Evolutionary conservation across 1,139 yeast genomes (phyloP).

Genomic region (Candida sp.): DNA sequence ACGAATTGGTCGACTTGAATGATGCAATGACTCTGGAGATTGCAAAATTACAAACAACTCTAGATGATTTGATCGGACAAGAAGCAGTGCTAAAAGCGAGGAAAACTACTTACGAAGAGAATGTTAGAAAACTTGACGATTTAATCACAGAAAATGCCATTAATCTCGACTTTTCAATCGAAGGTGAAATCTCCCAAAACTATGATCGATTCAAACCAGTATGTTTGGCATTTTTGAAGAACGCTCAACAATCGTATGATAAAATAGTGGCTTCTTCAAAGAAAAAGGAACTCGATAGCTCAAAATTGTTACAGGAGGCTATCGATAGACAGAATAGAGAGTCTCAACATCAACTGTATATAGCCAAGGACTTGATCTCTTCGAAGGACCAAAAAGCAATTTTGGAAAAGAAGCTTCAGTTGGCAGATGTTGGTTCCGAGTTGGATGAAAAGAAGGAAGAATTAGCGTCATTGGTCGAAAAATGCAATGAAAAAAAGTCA

Average conservation of each 20-base stretch:
- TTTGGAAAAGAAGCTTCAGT: conserved; percentile 39
- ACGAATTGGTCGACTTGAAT: conserved; percentile 10
- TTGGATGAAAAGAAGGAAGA: conserved; percentile 26
- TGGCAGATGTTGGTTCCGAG: conserved; percentile 27
- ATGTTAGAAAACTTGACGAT: conserved; percentile 10
- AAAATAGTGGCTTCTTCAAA: conserved; percentile 8
- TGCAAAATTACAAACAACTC: conserved; percentile 23
- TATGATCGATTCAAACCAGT: conserved; percentile 8
- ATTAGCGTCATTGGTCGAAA: conserved; percentile 28
- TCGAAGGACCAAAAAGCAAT: conserved; percentile 26
- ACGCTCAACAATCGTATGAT: conserved; percentile 4
- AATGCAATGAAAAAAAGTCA: conserved; percentile 22
- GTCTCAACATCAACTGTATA: conserved; percentile 10
- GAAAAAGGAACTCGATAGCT: conserved; percentile 10
- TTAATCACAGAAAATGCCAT: conserved; percentile 11
- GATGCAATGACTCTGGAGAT: conserved; percentile 13
- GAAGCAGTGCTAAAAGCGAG: conserved; percentile 61
- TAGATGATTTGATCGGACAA: conserved; percentile 41
- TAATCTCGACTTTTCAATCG: conserved; percentile 14
- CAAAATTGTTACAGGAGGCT: conserved; percentile 10
- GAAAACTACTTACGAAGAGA: conserved; percentile 24
- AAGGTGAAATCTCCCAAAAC: conserved; percentile 7
- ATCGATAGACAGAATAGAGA: conserved; percentile 11
- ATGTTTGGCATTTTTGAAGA: conserved; percentile 7
- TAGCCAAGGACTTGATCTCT: conserved; percentile 24